These are phyloP conservation scores for Cryptococcus sp. DNA, from an alignment of 1,284 basidiomycete species.

Conservation along the genomic window DNA sequence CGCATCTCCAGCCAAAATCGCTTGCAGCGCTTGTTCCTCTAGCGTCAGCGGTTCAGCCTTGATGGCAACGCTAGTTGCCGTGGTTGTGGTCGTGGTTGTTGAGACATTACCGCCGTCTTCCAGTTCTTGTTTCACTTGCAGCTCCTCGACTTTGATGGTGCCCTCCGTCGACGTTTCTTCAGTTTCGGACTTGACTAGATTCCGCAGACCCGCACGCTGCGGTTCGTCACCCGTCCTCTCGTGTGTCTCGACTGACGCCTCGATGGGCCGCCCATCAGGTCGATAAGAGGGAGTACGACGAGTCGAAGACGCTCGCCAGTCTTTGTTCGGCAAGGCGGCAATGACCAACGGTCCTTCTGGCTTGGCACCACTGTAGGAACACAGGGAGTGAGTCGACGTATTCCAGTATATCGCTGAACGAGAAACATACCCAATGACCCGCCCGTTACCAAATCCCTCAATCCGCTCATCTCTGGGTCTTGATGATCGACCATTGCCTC, in stretches of 20 bases:
- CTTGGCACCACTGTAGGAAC: conserved; percentile 31
- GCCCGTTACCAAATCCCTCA: conserved; percentile 62
- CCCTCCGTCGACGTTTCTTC: background rate
- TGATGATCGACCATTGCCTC: conserved; percentile 1
- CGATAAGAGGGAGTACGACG: conserved; percentile 60
- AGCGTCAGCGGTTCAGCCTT: conserved; percentile 35
- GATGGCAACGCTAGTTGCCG: conserved; percentile 5
- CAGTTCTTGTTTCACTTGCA: conserved; percentile 31
- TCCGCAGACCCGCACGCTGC: conserved; percentile 70
- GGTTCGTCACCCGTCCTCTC: conserved; percentile 68
- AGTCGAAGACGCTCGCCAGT: conserved; percentile 77
- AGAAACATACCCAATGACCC: conserved; percentile 23
- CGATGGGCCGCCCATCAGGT: conserved; percentile 57
- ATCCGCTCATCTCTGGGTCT: conserved; percentile 64
- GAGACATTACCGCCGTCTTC: conserved; percentile 33
- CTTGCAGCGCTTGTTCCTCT: conserved; percentile 46
- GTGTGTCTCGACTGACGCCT: conserved; percentile 37
- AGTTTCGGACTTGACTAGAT: conserved; percentile 23
- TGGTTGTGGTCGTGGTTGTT: background rate
- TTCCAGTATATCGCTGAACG: background rate
- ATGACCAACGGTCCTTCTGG: conserved; percentile 73
- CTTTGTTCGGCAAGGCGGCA: conserved; percentile 75
- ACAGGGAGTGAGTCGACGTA: background rate
- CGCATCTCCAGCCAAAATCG: conserved; percentile 42
- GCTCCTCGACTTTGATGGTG: conserved; percentile 9